Base-by-base conservation (phyloP, 495 filamentous ascomycete genomes). In the Cetradonia linearis region DNA sequence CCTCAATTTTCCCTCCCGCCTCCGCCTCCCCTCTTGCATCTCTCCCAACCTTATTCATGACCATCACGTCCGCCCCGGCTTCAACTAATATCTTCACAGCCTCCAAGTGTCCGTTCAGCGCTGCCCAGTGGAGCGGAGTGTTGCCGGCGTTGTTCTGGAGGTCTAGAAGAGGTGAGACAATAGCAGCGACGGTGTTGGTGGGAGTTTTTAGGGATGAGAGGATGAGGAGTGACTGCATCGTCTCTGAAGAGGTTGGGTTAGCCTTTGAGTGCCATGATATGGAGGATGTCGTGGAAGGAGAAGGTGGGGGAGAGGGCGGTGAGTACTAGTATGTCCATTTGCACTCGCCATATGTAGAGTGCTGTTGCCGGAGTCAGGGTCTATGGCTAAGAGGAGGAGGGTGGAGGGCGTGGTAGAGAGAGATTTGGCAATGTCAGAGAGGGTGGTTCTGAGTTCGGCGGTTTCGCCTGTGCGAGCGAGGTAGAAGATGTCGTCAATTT, bases 101-200 rank as follows among this genome's bases (percentile, higher is more conserved):
- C 34, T 81, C 79, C 3, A 96, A 71, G 66, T 95, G 89, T 16
- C 92, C 91, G 63, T 93, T 92, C 60, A 95, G 74, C 1, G 89
- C 85, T 0, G 91, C 92, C 89, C 89, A 96, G 74, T 96, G 91
- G 56, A 97, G 72, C 1, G 89, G 78, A 13, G 92, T 96, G 73
- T 96, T 96, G 31, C 89, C 91, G 30, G 84, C 82, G 60, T 80
- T 70, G 63, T 97, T 96, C 25, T 68, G 79, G 72, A 70, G 78
- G 72, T 93, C 85, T 13, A 95, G 58, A 31, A 86, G 77, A 7
- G 60, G 37, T 85, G 77, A 27, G 13, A 5, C 20, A 18, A 27
- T 18, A 4, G 14, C 10, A 3, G 18, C 20, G 20, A 10, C 25
- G 60, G 65, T 63, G 42, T 47, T 61, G 38, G 47, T 65, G 59